Evolutionary conservation across 176 grass and related monocot genomes (phyloP), one percentile per base, ranked within the genome.

Genomic region (Zoysia japonica): DNA sequence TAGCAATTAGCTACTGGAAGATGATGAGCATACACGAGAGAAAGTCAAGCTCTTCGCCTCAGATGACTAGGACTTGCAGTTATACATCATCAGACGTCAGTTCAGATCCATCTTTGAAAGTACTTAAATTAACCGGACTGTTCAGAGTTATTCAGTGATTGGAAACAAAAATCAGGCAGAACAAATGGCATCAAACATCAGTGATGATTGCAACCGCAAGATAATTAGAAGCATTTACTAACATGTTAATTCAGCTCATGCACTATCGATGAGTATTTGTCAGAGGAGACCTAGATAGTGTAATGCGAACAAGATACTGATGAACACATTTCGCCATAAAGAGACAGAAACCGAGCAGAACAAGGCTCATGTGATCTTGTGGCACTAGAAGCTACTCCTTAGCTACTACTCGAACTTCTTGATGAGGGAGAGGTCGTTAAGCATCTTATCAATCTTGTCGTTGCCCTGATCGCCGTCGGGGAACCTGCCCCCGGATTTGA

Each of bases 351-450:
- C 40, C 61, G n/a, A 76, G 64, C 12, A 28, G 28, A 75, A 36
- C 49, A 28, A 28, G 28, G 28, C 28, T 28, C 28, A 28, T 28
- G 28, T 28, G 28, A 28, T 28, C 28, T 28, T 28, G 28, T 28
- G 28, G 28, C 28, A 28, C 28, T 28, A 28, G 28, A 28, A 28
- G 28, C 28, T 28, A 28, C 28, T 28, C 28, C 28, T 28, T 28
- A 28, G 28, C 28, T 28, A 28, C 75, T 92, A 98, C 67, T 94
- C 92, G 65, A 98, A 94, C 79, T 93, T 94, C 88, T 98, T 98
- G 76, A 98, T 98, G 61, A 94, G 90, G 2, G 92, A 94, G 42
- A 98, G 86, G 79, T 98, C 95, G n/a, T 92, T 87, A 74, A 92
- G 80, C 92, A 94, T 93, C 75, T 93, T 98, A 8, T 98, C 92